phyloP scores from a whole-genome alignment of 83 land plant genomes.

The Diphasiastrum complanatum region DNA sequence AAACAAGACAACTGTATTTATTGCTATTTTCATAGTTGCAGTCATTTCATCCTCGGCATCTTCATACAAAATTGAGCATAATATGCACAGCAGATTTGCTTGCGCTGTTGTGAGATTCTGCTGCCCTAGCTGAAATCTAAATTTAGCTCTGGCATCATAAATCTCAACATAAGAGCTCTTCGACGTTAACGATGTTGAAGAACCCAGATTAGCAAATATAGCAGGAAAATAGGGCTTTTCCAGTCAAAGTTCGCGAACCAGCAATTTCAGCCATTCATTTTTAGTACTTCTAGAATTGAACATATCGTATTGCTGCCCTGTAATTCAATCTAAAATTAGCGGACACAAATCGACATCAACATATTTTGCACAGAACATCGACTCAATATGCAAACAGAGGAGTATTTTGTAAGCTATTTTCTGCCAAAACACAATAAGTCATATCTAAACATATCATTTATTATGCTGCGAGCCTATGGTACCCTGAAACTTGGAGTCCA shows the following conservation, averaged over 20 bases:
- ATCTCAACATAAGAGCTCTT: too few species aligned
- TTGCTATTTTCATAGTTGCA: conserved; percentile 12
- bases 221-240: conserved; percentile 36
- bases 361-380: too few species aligned
- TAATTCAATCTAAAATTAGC: too few species aligned
- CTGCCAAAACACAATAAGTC: conserved; percentile 28
- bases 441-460: too few species aligned
- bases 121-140: background rate
- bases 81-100: conserved; percentile 38
- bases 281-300: background rate
- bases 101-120: conserved; percentile 20
- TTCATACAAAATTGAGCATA: conserved; percentile 37
- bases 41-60: conserved; percentile 23
- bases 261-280: conserved; percentile 59
- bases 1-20: conserved; percentile 32
- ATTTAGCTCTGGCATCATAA: too few species aligned
- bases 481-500: too few species aligned
- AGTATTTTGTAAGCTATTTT: too few species aligned
- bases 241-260: conserved; percentile 45
- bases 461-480: too few species aligned
- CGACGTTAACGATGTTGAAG: too few species aligned
- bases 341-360: too few species aligned
- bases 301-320: too few species aligned
- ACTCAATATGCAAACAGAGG: too few species aligned
- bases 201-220: conserved; percentile 34